phyloP scores from a whole-genome alignment of 2,329 filamentous ascomycete genomes.

The Didymella pomorum region DNA sequence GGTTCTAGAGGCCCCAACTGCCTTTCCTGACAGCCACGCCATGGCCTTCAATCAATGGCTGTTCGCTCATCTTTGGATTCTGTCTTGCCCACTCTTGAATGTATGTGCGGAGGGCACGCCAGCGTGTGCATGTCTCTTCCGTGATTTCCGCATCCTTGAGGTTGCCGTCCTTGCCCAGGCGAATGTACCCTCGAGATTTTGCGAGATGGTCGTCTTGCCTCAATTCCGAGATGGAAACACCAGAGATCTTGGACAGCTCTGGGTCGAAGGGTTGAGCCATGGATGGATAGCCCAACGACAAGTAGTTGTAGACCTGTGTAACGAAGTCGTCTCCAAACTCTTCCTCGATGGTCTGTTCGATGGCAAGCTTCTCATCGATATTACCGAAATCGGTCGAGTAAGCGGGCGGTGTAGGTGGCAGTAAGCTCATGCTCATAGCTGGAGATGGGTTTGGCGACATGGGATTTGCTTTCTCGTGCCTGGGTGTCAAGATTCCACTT shows the following conservation, averaged over 20 bases:
- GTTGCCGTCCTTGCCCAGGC: constrained; percentile 58
- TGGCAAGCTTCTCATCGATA: constrained; percentile 53
- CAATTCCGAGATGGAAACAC: constrained; percentile 73
- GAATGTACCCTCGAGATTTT: constrained; percentile 76
- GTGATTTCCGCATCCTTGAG: constrained; percentile 60
- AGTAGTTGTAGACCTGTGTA: constrained; percentile 96
- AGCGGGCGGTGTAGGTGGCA: constrained; percentile 51
- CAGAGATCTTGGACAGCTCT: constrained; percentile 83
- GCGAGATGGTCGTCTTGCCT: constrained; percentile 72
- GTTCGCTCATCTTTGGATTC: constrained; percentile 71
- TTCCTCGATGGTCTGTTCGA: constrained; percentile 59
- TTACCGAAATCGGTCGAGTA: constrained; percentile 51
- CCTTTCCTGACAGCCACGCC: constrained; percentile 58
- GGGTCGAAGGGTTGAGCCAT: constrained; percentile 83
- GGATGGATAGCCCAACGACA: constrained; percentile 89
- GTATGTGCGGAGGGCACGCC: constrained; percentile 84
- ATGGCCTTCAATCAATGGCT: constrained; percentile 45
- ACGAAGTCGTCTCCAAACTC: constrained; percentile 88
- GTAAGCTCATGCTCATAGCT: constrained; percentile 36
- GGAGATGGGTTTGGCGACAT: constrained; percentile 52
- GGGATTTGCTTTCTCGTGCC: constrained; percentile 52
- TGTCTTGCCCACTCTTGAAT: constrained; percentile 90
- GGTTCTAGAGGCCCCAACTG: constrained; percentile 54
- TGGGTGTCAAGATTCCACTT: constrained; percentile 61
- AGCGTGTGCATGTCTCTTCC: constrained; percentile 70